Base-by-base conservation (phyloP, 2,329 filamentous ascomycete species). In the Aureobasidium sp. region DNA sequence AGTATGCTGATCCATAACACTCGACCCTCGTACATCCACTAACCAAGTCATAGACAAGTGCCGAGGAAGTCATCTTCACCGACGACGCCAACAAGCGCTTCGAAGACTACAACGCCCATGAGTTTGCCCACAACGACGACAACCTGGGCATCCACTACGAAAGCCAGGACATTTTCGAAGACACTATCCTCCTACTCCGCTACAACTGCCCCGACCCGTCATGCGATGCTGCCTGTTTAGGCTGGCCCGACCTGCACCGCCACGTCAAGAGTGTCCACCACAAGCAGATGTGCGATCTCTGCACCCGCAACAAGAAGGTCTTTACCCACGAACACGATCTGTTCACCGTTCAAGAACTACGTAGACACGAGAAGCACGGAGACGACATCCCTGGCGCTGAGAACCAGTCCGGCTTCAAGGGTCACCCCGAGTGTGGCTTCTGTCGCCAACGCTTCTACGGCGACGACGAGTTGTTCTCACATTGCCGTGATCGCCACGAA, bases 271-370 rank as follows among this genome's bases (percentile, higher is more conserved):
- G 80, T 58, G 84, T 83, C 63, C 94, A 99, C 77, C 82, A 87
- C 66, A 96, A 93, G 77, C 87, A 89, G 72, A 92, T 95, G 87
- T 95, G 85, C 75, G 91, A 96, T 74, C 81, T 96, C 12, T 97
- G 92, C 75, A 89, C 92, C 7, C 82, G 91, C 64, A 92, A 97
- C 79, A 99, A 99, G 77, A 97, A 96, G 72, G 91, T 97, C 37
- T 99, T 99, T 69, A 97, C 94, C 1, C 94, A 99, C 76, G 94
- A 99, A 75, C 94, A 99, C 72, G 90, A 95, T 66, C 82, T 99
- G 1, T 97, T 97, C 73, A 88, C 89, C 0, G 83, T 86, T 65
- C 84, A 87, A 66, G 90, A 93, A 68, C 80, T 97, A 55, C 86
- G 89, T 67, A 89, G 85, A 69, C 94, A 99, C 74, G 95, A 97